Percentiles rank a stretch among this genome's conserved stretches.
These are phyloP conservation scores for Fusarium sarcochroum DNA, from an alignment of 2,329 filamentous ascomycete species.

Conservation along the genomic window DNA sequence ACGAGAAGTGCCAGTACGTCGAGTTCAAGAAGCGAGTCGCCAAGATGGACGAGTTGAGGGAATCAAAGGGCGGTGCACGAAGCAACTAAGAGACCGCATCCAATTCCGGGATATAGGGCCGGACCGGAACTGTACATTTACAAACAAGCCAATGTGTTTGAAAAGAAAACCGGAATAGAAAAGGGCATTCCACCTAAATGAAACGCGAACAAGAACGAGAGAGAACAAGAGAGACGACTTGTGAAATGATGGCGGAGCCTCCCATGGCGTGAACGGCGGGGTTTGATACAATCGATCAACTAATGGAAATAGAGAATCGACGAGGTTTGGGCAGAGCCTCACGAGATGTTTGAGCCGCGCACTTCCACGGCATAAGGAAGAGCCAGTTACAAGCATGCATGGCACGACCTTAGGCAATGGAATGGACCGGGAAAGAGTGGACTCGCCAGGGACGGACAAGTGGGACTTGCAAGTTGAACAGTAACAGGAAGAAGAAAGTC, in stretches of 20 bases:
- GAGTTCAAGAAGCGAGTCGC: slow-evolving; percentile 99
- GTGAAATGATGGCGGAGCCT: slow-evolving; percentile 36
- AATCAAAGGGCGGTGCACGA: slow-evolving; percentile 84
- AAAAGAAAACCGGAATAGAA: slow-evolving; percentile 48
- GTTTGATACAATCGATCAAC: slow-evolving; percentile 43
- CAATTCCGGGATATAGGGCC: slow-evolving; percentile 32
- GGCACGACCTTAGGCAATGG: slow-evolving; percentile 14
- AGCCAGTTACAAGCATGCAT: slow-evolving; percentile 24
- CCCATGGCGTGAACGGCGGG: slow-evolving; percentile 39
- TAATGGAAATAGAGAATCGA: slow-evolving; percentile 43
- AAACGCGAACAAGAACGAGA: slow-evolving; percentile 26
- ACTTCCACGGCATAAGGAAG: slow-evolving; percentile 31
- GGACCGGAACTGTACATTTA: slow-evolving; percentile 52
- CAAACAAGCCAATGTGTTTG: slow-evolving; percentile 44
- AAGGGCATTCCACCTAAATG: slow-evolving; percentile 40
- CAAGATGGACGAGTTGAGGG: slow-evolving; percentile 98
- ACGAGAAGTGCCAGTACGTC: slow-evolving; percentile 99
- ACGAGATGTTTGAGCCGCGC: slow-evolving; percentile 42
- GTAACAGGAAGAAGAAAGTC: slow-evolving; percentile 20
- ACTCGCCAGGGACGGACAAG: slow-evolving; percentile 24
- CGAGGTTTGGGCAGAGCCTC: slow-evolving; percentile 41
- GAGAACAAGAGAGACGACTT: slow-evolving; percentile 7
- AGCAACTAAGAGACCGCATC: slow-evolving; percentile 76
- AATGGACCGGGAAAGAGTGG: slow-evolving; percentile 44
- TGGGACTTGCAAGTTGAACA: slow-evolving; percentile 34